phyloP scores from a whole-genome alignment of 2,329 filamentous ascomycete genomes.

The Paraconiothyrium sp. region DNA sequence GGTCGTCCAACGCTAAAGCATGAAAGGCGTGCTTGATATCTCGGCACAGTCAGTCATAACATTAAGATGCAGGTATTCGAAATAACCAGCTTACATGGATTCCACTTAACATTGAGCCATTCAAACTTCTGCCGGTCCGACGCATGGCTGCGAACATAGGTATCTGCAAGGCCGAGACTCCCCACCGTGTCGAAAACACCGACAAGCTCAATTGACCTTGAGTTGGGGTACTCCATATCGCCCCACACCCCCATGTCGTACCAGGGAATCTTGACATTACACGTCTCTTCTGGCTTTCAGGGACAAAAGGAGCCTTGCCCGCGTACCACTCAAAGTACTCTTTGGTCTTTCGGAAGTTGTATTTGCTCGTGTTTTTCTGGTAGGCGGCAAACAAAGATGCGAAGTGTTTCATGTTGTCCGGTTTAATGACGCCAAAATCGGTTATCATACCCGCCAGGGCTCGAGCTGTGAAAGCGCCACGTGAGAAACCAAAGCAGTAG shows the following conservation, averaged over 20 bases:
- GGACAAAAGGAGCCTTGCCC: constrained; percentile 5
- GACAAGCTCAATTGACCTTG: constrained; percentile 3
- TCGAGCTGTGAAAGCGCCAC: constrained; percentile 29
- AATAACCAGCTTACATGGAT: no score
- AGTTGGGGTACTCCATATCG: background rate
- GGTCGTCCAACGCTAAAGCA: no score
- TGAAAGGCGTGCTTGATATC: no score
- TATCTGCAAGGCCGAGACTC: background rate
- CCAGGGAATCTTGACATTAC: background rate
- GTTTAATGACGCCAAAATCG: background rate
- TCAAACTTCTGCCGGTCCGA: no score
- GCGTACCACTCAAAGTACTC: constrained; percentile 2
- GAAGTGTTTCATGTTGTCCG: background rate
- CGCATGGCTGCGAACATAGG: background rate
- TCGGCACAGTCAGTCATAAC: no score
- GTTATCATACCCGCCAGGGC: background rate
- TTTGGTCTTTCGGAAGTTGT: background rate
- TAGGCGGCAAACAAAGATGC: constrained; percentile 2
- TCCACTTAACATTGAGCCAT: no score
- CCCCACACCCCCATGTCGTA: constrained; percentile 1
- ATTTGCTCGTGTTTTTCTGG: constrained; percentile 5
- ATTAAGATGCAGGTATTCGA: no score
- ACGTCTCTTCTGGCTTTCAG: background rate
- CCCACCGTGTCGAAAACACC: constrained; percentile 2
- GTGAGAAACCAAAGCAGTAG: constrained; percentile 53